Evolutionary conservation across 257 asterid species (phyloP).

Genomic region (Fraxinus anomala): DNA sequence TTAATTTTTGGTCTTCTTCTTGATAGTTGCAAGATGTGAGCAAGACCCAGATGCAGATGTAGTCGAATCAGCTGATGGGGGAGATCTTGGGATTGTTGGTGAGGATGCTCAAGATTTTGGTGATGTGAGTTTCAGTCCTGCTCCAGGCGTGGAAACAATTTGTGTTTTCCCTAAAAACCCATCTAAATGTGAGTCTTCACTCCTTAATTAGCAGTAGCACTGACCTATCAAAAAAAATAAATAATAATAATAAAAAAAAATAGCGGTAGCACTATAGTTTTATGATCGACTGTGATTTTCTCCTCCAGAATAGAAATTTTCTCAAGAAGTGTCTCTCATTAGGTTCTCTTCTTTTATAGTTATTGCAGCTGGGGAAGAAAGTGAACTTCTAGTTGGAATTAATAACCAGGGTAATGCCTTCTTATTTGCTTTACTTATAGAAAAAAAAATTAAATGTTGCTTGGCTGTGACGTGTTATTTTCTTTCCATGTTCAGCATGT

Average conservation of each 20-base stretch:
- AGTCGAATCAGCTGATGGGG: constrained; percentile 58
- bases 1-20: constrained; percentile 16
- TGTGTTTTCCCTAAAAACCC: constrained; percentile 94
- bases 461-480: constrained; percentile 9
- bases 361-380: constrained; percentile 82
- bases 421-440: background rate
- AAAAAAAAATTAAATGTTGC: background rate
- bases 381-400: constrained; percentile 86
- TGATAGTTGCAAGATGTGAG: constrained; percentile 71
- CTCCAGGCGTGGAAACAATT: constrained; percentile 81
- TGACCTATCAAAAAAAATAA: no score
- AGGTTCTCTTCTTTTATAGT: constrained; percentile 50
- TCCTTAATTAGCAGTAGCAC: no score
- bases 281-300: background rate
- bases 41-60: constrained; percentile 61
- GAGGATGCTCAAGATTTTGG: constrained; percentile 82
- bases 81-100: constrained; percentile 81
- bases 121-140: constrained; percentile 66
- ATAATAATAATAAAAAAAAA: no score
- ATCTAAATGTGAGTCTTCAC: constrained; percentile 55
- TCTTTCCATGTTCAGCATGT: background rate
- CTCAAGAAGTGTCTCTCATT: constrained; percentile 11
- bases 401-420: constrained; percentile 74
- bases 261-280: background rate
- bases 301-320: background rate